Percentiles rank a stretch among this genome's conserved stretches.
Evolutionary conservation across 805 yeast genomes (phyloP).

Genomic region (Ogataea pini): DNA sequence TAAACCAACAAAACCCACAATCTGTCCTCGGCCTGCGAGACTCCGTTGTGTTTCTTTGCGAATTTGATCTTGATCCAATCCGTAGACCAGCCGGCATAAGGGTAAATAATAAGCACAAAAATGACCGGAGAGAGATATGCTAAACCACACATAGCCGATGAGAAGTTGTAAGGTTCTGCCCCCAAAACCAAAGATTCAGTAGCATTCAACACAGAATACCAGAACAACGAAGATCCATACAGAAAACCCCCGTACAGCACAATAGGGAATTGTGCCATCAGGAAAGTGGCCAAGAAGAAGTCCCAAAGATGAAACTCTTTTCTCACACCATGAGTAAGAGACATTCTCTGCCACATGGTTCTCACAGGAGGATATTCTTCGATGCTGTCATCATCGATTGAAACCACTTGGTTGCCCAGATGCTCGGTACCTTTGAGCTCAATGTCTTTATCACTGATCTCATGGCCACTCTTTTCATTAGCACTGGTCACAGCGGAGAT

Average conservation of each 20-base stretch:
- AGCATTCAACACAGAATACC: constrained; percentile 51
- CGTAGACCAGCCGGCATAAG: constrained; percentile 49
- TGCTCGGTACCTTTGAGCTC: constrained; percentile 26
- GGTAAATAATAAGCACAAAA: constrained; percentile 45
- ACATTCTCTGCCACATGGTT: constrained; percentile 45
- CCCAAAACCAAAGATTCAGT: constrained; percentile 46
- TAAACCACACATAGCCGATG: constrained; percentile 48
- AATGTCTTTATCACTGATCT: constrained; percentile 16
- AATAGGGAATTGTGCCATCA: constrained; percentile 49
- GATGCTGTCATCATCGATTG: constrained; percentile 26
- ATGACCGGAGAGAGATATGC: constrained; percentile 55
- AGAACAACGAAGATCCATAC: constrained; percentile 49
- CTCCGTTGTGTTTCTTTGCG: constrained; percentile 52
- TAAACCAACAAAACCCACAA: constrained; percentile 51
- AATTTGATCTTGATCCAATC: constrained; percentile 51
- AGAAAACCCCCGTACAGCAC: constrained; percentile 61
- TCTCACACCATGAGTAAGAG: constrained; percentile 41
- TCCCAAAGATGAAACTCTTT: constrained; percentile 31
- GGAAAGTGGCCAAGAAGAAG: constrained; percentile 39
- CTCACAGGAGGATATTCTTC: constrained; percentile 33
- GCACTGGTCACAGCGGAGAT: constrained; percentile 27
- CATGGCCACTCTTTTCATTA: constrained; percentile 13
- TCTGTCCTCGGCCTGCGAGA: constrained; percentile 58
- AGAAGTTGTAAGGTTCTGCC: constrained; percentile 53
- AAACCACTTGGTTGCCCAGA: constrained; percentile 32